A percentile compares a stretch with the other conserved stretches of the same genome.
Conservation (phyloP, 2,329 filamentous ascomycete species). For the Epichloe scottii region DNA sequence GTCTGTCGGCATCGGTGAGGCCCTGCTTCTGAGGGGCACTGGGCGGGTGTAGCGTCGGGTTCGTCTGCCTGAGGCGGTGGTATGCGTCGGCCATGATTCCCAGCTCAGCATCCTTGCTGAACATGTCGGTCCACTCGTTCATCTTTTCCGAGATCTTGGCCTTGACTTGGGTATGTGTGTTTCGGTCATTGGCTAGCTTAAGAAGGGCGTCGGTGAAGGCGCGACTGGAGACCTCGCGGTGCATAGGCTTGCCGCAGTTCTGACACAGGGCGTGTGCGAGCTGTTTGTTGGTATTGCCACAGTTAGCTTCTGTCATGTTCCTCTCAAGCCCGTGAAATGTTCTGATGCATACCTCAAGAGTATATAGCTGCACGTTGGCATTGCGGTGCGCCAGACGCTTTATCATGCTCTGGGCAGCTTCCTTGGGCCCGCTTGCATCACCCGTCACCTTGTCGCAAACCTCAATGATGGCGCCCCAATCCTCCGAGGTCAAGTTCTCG, state of each 20-base stretch:
- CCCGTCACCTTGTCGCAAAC: conserved; percentile 47
- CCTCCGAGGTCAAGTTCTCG: conserved; percentile 85
- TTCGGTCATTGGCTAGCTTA: conserved; percentile 83
- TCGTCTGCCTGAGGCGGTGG: conserved; percentile 67
- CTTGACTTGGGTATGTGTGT: conserved; percentile 93
- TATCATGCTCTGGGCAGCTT: conserved; percentile 81
- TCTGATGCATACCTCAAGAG: conserved; percentile 55
- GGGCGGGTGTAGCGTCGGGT: conserved; percentile 81
- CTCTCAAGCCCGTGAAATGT: background rate
- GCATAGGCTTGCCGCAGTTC: conserved; percentile 77
- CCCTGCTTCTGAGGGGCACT: conserved; percentile 88
- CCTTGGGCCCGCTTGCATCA: conserved; percentile 54
- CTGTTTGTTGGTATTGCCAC: conserved; percentile 16
- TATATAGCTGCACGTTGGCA: conserved; percentile 92
- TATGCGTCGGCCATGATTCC: conserved; percentile 97
- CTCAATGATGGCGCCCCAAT: conserved; percentile 54
- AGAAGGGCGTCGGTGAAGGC: conserved; percentile 91
- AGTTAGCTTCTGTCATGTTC: background rate
- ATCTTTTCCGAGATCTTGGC: conserved; percentile 94
- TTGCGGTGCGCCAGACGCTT: conserved; percentile 87
- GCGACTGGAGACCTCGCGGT: conserved; percentile 79
- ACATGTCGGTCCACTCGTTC: conserved; percentile 95
- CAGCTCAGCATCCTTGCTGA: conserved; percentile 74
- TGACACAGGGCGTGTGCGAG: conserved; percentile 84
- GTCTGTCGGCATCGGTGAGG: conserved; percentile 78